These are phyloP conservation scores for Malassezia vespertilionis DNA, from an alignment of 1,284 basidiomycete genomes.

Conservation along the genomic window DNA sequence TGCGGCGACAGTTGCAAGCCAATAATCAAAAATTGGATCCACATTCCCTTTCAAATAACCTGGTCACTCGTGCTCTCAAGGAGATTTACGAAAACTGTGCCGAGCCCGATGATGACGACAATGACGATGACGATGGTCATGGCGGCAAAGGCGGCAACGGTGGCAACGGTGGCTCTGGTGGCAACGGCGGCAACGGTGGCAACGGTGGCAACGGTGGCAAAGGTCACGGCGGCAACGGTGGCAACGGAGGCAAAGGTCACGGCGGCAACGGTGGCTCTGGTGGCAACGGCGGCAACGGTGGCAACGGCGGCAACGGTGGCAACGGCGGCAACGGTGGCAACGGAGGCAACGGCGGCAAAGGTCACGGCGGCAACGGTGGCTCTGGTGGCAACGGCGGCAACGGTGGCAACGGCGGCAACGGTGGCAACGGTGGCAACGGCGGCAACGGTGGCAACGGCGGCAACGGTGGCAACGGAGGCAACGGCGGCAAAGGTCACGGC, in stretches of 20 bases:
- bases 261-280: slow-evolving; percentile 6
- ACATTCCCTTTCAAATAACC: background rate
- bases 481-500: background rate
- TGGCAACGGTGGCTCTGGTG: background rate
- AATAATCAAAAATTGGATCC: too few species aligned
- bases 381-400: slow-evolving; percentile 9
- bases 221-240: background rate
- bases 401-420: slow-evolving; percentile 8
- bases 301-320: slow-evolving; percentile 2
- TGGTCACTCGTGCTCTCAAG: background rate
- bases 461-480: slow-evolving; percentile 13
- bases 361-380: slow-evolving; percentile 11
- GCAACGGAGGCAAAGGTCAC: background rate
- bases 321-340: slow-evolving; percentile 1
- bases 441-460: slow-evolving; percentile 8
- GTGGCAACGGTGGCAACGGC: slow-evolving; percentile 10
- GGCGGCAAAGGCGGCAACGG: slow-evolving; percentile 3
- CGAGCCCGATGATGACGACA: slow-evolving; percentile 4
- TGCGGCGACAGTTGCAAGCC: too few species aligned
- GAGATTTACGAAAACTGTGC: background rate
- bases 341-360: slow-evolving; percentile 1
- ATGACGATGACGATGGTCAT: background rate
- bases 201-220: slow-evolving; percentile 4
- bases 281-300: background rate
- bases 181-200: slow-evolving; percentile 3